Percentiles rank a stretch among this genome's conserved stretches.
Evolutionary conservation across 805 yeast species (phyloP).

Genomic region (Saccharomycopsis fodiens): DNA sequence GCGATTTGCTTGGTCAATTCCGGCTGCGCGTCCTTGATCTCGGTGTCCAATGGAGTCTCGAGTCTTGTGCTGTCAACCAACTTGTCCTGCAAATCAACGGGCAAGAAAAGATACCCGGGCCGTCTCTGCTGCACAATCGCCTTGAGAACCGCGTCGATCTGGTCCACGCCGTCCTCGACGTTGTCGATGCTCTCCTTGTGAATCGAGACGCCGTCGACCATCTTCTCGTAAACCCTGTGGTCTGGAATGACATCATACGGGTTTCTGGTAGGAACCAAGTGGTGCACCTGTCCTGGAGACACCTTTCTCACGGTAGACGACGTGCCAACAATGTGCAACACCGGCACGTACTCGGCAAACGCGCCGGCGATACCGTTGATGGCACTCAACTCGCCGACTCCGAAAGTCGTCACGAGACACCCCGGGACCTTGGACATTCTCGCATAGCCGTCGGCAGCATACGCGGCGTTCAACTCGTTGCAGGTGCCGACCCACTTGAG

Average conservation of each 20-base stretch:
- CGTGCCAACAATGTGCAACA: constrained; percentile 81
- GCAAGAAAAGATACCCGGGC: constrained; percentile 81
- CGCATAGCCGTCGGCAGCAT: constrained; percentile 85
- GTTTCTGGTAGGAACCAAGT: constrained; percentile 47
- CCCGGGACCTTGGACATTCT: constrained; percentile 33
- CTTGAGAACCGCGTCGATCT: constrained; percentile 61
- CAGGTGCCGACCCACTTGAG: constrained; percentile 88
- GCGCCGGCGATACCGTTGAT: constrained; percentile 79
- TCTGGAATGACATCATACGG: constrained; percentile 47
- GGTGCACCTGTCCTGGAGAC: constrained; percentile 43
- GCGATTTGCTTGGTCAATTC: constrained; percentile 32
- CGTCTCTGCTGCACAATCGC: constrained; percentile 49
- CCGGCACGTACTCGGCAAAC: constrained; percentile 71
- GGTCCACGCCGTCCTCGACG: constrained; percentile 40
- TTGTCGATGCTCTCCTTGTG: constrained; percentile 42
- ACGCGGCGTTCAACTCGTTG: constrained; percentile 83
- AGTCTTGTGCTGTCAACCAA: constrained; percentile 34
- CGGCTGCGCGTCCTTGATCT: constrained; percentile 21
- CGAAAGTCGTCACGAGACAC: constrained; percentile 55
- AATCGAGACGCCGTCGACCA: constrained; percentile 54
- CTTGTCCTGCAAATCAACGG: constrained; percentile 55
- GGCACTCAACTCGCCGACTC: constrained; percentile 86
- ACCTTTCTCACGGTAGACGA: constrained; percentile 35
- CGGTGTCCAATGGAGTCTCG: constrained; percentile 27
- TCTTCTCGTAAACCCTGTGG: constrained; percentile 56